Percentiles rank a stretch among this genome's conserved stretches.
These are phyloP conservation scores for Haematococcus lacustris DNA, from an alignment of 139 green algal species.

Conservation along the genomic window DNA sequence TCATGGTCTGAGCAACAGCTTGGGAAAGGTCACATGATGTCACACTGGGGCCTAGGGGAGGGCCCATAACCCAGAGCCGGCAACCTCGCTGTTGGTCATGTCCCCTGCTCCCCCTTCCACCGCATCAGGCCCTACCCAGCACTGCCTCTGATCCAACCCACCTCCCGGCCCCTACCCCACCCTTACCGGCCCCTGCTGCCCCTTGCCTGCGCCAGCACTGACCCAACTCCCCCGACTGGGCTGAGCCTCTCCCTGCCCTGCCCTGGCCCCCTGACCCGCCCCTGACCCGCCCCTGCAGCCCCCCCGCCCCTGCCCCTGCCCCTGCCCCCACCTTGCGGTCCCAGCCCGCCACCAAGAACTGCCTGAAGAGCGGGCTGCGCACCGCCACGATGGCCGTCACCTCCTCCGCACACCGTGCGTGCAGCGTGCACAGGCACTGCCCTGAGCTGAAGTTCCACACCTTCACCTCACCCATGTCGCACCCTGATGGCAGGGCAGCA, in stretches of 20 bases:
- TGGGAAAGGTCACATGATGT: too few relatives aligned
- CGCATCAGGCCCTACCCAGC: too few relatives aligned
- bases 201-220: slow-evolving; percentile 29
- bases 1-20: too few relatives aligned
- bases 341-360: slow-evolving; percentile 57
- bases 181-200: too few relatives aligned
- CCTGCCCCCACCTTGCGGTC: slow-evolving; percentile 47
- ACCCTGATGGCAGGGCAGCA: too few relatives aligned
- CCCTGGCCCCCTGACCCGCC: too few relatives aligned
- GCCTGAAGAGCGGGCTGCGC: slow-evolving; percentile 20
- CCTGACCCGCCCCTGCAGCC: slow-evolving; percentile 48
- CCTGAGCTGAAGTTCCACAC: slow-evolving; percentile 68
- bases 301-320: slow-evolving; percentile 56
- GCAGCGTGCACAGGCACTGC: slow-evolving; percentile 31
- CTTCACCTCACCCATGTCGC: slow-evolving; percentile 44
- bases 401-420: slow-evolving; percentile 21
- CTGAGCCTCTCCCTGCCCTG: too few relatives aligned
- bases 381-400: slow-evolving; percentile 32
- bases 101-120: too few relatives aligned
- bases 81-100: too few relatives aligned
- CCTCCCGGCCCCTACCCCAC: slow-evolving; percentile 54
- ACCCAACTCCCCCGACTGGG: too few relatives aligned
- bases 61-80: too few relatives aligned
- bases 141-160: slow-evolving; percentile 20
- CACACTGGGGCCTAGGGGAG: too few relatives aligned